A percentile compares a stretch with the other conserved stretches of the same genome.
Conservation (phyloP, 371 early-diverging fungal species). For the Rhizopus delemar region DNA sequence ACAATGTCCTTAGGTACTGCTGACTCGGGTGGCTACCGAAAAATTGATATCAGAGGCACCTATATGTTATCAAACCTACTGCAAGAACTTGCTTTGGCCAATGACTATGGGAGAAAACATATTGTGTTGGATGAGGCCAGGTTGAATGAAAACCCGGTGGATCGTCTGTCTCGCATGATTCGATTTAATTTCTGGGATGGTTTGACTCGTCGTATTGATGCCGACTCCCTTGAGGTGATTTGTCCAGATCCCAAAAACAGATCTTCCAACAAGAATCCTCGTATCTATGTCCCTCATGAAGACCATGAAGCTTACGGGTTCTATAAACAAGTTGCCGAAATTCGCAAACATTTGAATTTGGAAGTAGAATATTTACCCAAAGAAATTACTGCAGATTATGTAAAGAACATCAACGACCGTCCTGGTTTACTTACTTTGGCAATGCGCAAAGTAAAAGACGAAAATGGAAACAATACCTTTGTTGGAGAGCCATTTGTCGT, state of each 20-base stretch:
- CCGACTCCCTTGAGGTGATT: constrained; percentile 86
- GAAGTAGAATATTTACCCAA: constrained; percentile 83
- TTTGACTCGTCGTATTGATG: constrained; percentile 90
- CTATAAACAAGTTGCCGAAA: constrained; percentile 68
- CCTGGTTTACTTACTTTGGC: constrained; percentile 92
- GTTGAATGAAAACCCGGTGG: constrained; percentile 92
- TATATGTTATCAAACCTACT: constrained; percentile 92
- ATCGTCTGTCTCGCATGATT: constrained; percentile 89
- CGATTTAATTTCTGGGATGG: constrained; percentile 93
- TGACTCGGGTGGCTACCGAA: constrained; percentile 82
- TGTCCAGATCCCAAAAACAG: constrained; percentile 94
- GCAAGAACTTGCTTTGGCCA: constrained; percentile 92
- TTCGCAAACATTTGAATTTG: constrained; percentile 74
- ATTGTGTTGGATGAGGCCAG: constrained; percentile 87
- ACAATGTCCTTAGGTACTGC: constrained; percentile 85
- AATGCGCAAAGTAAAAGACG: constrained; percentile 62
- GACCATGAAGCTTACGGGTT: constrained; percentile 80
- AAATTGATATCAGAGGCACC: constrained; percentile 90
- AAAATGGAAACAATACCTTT: constrained; percentile 53
- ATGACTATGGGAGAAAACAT: constrained; percentile 82
- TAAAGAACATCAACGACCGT: constrained; percentile 83
- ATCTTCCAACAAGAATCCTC: constrained; percentile 71
- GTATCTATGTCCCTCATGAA: constrained; percentile 88
- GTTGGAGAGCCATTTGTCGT: constrained; percentile 92
- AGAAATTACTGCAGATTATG: constrained; percentile 87